A percentile compares a stretch with the other conserved stretches of the same genome.
phyloP scores from a whole-genome alignment of 1,139 yeast species.

The Diutina mesorugosa region DNA sequence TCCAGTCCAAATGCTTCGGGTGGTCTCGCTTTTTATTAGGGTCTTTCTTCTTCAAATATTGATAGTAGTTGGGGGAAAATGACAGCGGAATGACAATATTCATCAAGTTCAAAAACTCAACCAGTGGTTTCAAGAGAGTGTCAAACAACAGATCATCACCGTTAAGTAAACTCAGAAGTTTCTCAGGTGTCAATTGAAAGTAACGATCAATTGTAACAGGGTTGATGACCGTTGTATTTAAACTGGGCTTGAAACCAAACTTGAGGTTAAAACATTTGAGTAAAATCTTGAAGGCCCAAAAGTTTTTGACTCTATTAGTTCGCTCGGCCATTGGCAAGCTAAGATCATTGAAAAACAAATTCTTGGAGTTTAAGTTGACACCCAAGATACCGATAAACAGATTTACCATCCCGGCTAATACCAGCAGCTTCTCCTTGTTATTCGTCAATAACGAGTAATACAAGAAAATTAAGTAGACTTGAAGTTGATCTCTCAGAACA shows the following conservation, averaged over 20 bases:
- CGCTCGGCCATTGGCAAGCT: conserved; percentile 23
- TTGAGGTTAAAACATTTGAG: conserved; percentile 37
- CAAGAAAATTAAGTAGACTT: conserved; percentile 28
- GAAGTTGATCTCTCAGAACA: conserved; percentile 27
- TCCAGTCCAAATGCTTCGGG: conserved; percentile 28
- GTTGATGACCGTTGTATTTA: conserved; percentile 9
- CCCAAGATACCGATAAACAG: conserved; percentile 36
- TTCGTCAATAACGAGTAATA: conserved; percentile 32
- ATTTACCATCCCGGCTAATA: conserved; percentile 28
- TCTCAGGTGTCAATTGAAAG: conserved; percentile 35
- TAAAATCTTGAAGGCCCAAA: conserved; percentile 47
- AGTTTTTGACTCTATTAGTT: conserved; percentile 42
- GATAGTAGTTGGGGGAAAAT: conserved; percentile 35
- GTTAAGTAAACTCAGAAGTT: conserved; percentile 22
- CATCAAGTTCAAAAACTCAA: conserved; percentile 31
- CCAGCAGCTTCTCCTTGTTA: conserved; percentile 33
- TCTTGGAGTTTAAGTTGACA: conserved; percentile 31
- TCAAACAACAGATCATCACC: conserved; percentile 24
- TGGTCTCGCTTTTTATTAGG: conserved; percentile 12
- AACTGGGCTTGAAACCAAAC: conserved; percentile 32
- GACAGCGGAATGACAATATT: conserved; percentile 37
- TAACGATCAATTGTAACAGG: conserved; percentile 38
- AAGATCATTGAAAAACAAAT: conserved; percentile 33
- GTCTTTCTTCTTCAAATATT: conserved; percentile 25
- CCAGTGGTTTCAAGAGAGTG: conserved; percentile 28